Conservation (phyloP, 208 protist species). For the Acanthamoeba triangularis region DNA sequence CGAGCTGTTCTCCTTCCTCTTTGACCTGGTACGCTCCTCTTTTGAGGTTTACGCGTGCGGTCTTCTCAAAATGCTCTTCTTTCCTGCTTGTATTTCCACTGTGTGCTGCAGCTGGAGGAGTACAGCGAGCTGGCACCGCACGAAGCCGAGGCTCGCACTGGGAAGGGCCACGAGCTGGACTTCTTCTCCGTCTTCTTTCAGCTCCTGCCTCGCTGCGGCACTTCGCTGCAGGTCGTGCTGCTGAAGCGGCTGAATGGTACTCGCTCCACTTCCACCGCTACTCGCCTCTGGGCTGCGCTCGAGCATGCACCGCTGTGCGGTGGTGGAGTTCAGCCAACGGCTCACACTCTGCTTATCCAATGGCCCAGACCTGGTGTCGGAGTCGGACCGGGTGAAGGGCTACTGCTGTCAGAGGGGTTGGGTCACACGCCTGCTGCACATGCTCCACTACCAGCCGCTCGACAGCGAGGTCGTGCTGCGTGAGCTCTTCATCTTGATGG, state of each 20-base stretch:
- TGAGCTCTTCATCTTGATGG: slow-evolving; percentile 71
- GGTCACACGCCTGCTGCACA: slow-evolving; percentile 50
- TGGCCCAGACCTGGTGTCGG: slow-evolving; percentile 28
- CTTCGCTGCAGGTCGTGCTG: slow-evolving; percentile 65
- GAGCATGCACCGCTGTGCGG: no score
- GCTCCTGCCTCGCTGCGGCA: slow-evolving; percentile 51
- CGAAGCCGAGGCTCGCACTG: not conserved
- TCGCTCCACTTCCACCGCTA: not conserved
- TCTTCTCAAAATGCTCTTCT: not conserved
- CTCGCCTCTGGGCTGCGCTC: not conserved
- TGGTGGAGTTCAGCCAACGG: no score
- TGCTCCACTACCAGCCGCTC: slow-evolving; percentile 66
- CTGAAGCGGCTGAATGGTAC: slow-evolving; percentile 66
- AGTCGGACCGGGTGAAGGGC: slow-evolving; percentile 68
- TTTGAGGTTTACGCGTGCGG: not conserved
- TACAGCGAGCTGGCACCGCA: slow-evolving; percentile 64
- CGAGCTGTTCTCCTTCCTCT: slow-evolving; percentile 72
- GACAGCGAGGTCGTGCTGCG: slow-evolving; percentile 60
- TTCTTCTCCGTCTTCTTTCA: slow-evolving; percentile 75
- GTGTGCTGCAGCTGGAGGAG: slow-evolving; percentile 45
- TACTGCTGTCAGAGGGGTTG: slow-evolving; percentile 66
- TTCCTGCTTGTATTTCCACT: not conserved
- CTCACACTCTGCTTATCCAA: no score
- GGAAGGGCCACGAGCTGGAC: slow-evolving; percentile 41
- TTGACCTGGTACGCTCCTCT: slow-evolving; percentile 62